These are phyloP conservation scores for Angomonas desouzai DNA, from an alignment of 208 protist genomes.

Conservation along the genomic window DNA sequence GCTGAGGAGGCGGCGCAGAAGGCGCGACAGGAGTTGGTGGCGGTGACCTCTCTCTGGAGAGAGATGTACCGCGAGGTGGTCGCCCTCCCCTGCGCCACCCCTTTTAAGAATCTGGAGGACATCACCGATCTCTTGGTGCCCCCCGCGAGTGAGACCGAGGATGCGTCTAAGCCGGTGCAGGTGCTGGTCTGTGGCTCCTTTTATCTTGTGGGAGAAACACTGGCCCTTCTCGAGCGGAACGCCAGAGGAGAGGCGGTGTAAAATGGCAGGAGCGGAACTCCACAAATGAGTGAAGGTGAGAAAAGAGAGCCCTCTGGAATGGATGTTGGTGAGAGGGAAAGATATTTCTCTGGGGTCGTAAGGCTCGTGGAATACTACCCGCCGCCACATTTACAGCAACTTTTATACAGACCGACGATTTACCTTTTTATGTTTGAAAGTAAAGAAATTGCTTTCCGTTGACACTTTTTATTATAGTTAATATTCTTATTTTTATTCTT, in stretches of 20 bases:
- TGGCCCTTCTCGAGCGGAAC: slow-evolving; percentile 34
- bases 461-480: no score
- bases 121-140: slow-evolving; percentile 46
- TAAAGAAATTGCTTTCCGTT: no score
- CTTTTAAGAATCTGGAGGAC: slow-evolving; percentile 58
- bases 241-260: slow-evolving; percentile 16
- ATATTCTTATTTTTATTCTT: no score
- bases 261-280: neutral
- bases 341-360: no score
- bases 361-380: no score
- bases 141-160: slow-evolving; percentile 39
- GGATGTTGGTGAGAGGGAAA: no score
- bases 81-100: slow-evolving; percentile 44
- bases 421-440: no score
- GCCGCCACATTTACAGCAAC: no score
- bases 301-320: no score
- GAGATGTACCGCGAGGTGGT: slow-evolving; percentile 65
- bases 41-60: slow-evolving; percentile 52
- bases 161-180: slow-evolving; percentile 44
- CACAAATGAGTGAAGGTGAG: no score
- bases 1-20: slow-evolving; percentile 19
- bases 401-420: no score
- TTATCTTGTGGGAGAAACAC: slow-evolving; percentile 68
- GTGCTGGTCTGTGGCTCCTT: slow-evolving; percentile 88
- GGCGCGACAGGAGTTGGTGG: slow-evolving; percentile 29